Evolutionary conservation across 2,329 filamentous ascomycete species (phyloP), one percentile per base, ranked within the genome.

Genomic region (Diaporthe longicolla): DNA sequence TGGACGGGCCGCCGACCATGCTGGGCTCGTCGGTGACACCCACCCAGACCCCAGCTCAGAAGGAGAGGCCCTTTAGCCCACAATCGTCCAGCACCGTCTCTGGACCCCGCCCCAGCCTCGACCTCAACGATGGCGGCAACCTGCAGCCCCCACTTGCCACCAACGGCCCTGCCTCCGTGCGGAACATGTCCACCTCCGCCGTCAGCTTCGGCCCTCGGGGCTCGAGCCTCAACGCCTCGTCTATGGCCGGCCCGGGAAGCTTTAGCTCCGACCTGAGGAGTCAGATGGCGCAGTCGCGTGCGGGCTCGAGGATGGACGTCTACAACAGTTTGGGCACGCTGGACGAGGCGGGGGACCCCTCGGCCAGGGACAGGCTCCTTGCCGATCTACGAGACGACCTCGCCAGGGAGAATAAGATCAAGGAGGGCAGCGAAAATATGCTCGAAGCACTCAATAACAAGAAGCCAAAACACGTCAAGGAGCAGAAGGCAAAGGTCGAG

Each of bases 381-480:
- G 89, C 92, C 29, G 87, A 90, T 69, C 89, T 98, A 76, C 92
- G 93, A 79, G 95, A 98, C 79, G 91, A 93, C 80, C 93, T 99
- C 77, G 96, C 95, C 78, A 96, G 97, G 80, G 97, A 99, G 85
- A 92, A 95, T 85, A 98, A 98, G 87, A 98, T 99, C 82, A 98
- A 97, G 83, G 94, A 96, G 79, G 97, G 97, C 26, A 98, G 96
- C 73, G 97, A 99, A 86, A 99, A 99, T 82, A 92, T 99, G 90
- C 88, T 99, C 52, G 97, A 99, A 85, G 97, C 97, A 17, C 86
- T 99, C 77, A 95, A 98, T 82, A 90, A 92, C 58, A 99, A 99
- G 84, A 98, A 97, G 83, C 93, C 94, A 59, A 99, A 98, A 84
- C 96, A 98, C 82, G 93, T 94, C 76, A 97, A 95, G 81, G 96